These are phyloP conservation scores for Elsinoe ampelina DNA, from an alignment of 2,329 filamentous ascomycete species.

Conservation along the genomic window DNA sequence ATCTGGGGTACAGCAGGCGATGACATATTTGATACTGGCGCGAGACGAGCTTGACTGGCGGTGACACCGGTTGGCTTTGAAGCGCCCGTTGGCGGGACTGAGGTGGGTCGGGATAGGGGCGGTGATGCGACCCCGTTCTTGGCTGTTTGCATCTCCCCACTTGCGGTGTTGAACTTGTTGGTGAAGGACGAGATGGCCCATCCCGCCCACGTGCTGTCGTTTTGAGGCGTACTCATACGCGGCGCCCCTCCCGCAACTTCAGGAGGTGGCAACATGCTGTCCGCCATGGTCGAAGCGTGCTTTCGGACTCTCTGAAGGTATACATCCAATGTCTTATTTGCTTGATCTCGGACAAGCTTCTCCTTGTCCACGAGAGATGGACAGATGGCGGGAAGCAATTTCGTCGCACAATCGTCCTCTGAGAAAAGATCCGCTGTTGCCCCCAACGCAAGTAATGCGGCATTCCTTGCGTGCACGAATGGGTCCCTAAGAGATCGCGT, in stretches of 20 bases:
- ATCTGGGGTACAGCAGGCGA: constrained; percentile 24
- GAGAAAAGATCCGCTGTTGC: constrained; percentile 79
- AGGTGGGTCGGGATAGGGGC: constrained; percentile 49
- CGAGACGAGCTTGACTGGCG: constrained; percentile 10
- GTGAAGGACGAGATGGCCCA: constrained; percentile 99
- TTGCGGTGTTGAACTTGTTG: constrained; percentile 77
- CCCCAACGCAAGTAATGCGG: constrained; percentile 72
- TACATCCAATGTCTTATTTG: constrained; percentile 76
- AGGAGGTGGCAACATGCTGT: constrained; percentile 63
- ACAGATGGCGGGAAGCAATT: constrained; percentile 75
- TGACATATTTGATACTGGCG: constrained; percentile 19
- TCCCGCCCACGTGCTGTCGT: constrained; percentile 69
- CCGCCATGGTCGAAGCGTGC: constrained; percentile 66
- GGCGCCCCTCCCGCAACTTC: constrained; percentile 46
- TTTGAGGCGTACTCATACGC: constrained; percentile 71
- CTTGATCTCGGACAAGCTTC: constrained; percentile 84
- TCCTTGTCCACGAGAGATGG: constrained; percentile 88
- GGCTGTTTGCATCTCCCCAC: constrained; percentile 70
- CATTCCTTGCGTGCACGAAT: constrained; percentile 88
- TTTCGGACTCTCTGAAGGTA: constrained; percentile 80
- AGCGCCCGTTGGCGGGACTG: constrained; percentile 30
- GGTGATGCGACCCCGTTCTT: constrained; percentile 45
- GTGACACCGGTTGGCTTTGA: constrained; percentile 26
- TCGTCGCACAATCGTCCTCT: constrained; percentile 79
- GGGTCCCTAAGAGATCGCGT: constrained; percentile 81